Base-by-base conservation (phyloP, 176 grass and related monocot species). In the Musa schizocarpa region DNA sequence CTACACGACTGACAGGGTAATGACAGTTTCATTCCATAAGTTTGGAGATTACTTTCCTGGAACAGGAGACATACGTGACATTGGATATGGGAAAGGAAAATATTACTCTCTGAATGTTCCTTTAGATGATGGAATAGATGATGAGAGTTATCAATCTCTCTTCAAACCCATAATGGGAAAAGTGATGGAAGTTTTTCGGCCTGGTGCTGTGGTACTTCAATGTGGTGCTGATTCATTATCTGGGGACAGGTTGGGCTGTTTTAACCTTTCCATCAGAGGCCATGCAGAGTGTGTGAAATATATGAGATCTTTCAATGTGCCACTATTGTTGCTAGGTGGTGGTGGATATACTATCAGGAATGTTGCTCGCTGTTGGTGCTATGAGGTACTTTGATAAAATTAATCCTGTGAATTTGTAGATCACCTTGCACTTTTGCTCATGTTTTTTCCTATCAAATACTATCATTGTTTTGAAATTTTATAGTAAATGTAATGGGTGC, bases 231-330 rank as follows among this genome's bases (percentile, higher is more conserved):
- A 99, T 66, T 99, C 95, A 1, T 78, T 99, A 20, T 99, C 91
- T 0, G 95, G 95, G n/a, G 95, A 99, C 13, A 63, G 91, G 65
- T 77, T 99, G 84, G 95, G 95, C 17, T 89, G 88, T 72, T 99
- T 99, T 78, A 99, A 99, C 61, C 86, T 99, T 56, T 99, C 95
- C 16, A 84, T 99, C 24, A 89, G 81, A 65, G 95, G 95, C 1
- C 91, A 99, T 3, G 95, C 88, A 0, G 95, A 99, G 68, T 99
- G 95, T 11, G 88, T 89, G 54, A 94, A 78, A 78, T 99, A 89
- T 80, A 92, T 99, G 91, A 99, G 91, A 78, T 94, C 90, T 11
- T 94, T 99, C 81, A 94, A 99, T 71, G 91, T 99, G 53, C 95
- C 95, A 0, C 64, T 99, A 52, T 29, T 99, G 54, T 62, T 99